These are phyloP conservation scores for Rubia tinctorum DNA, from an alignment of 305 asterid species.

Conservation along the genomic window DNA sequence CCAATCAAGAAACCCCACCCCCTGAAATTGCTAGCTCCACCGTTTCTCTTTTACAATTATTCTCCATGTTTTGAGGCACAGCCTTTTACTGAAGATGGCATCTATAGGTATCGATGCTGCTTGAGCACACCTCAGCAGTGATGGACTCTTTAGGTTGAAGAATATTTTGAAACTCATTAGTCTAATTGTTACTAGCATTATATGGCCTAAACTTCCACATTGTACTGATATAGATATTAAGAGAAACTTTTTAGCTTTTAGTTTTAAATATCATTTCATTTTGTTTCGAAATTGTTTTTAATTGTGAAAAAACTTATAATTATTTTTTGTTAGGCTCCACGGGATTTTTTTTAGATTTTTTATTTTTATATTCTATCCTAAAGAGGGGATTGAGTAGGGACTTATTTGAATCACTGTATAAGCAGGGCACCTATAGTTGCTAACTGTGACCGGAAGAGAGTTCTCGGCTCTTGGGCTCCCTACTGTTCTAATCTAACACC, in stretches of 20 bases:
- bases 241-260: neutral
- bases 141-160: neutral
- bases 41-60: neutral
- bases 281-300: neutral
- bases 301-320: neutral
- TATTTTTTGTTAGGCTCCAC: neutral
- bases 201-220: neutral
- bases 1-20: neutral
- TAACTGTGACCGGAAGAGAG: constrained; percentile 78
- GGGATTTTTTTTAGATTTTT: neutral
- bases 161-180: neutral
- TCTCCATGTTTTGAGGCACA: neutral
- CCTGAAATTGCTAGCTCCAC: neutral
- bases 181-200: neutral
- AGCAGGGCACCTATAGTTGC: constrained; percentile 88
- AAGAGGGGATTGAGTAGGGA: neutral
- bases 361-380: neutral
- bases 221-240: neutral
- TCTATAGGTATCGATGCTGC: neutral
- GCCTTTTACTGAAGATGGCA: neutral
- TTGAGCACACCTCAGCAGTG: neutral
- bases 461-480: constrained; percentile 83
- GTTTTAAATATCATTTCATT: neutral
- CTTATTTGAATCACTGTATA: constrained; percentile 17
- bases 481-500: constrained; percentile 57